Conservation (phyloP, 768 basidiomycete genomes). For the Coprinopsis sp. region DNA sequence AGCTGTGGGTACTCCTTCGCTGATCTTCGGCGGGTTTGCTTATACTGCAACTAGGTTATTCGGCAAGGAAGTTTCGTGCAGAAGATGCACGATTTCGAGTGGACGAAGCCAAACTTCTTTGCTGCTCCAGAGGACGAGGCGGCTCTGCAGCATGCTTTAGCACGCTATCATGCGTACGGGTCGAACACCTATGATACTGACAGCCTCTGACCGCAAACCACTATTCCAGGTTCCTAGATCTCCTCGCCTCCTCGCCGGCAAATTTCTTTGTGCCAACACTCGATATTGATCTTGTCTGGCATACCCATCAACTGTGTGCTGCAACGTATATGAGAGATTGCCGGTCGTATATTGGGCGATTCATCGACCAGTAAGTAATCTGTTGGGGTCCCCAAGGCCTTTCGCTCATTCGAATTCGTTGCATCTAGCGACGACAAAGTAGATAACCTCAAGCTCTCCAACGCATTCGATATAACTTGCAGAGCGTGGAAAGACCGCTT, state of each 20-base stretch:
- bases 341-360: constrained; percentile 36
- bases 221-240: constrained; percentile 53
- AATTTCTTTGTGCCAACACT: constrained; percentile 55
- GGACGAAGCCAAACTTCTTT: constrained; percentile 44
- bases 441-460: neutral
- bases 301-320: constrained; percentile 62
- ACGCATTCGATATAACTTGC: neutral
- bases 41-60: constrained; percentile 34
- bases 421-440: constrained; percentile 2
- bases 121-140: constrained; percentile 29
- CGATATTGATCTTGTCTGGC: constrained; percentile 77
- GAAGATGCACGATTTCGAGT: constrained; percentile 49
- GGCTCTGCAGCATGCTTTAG: constrained; percentile 44
- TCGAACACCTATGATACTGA: neutral
- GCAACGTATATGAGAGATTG: constrained; percentile 43
- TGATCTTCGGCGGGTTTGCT: neutral
- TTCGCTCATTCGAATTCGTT: constrained; percentile 1
- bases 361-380: constrained; percentile 49
- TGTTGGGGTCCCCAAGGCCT: too few relatives aligned
- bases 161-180: constrained; percentile 55
- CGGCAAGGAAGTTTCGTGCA: constrained; percentile 52
- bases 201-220: too few relatives aligned
- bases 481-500: constrained; percentile 33
- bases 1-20: neutral
- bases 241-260: constrained; percentile 40